phyloP scores from a whole-genome alignment of 202 grass and related monocot genomes.

The Panicum hallii region DNA sequence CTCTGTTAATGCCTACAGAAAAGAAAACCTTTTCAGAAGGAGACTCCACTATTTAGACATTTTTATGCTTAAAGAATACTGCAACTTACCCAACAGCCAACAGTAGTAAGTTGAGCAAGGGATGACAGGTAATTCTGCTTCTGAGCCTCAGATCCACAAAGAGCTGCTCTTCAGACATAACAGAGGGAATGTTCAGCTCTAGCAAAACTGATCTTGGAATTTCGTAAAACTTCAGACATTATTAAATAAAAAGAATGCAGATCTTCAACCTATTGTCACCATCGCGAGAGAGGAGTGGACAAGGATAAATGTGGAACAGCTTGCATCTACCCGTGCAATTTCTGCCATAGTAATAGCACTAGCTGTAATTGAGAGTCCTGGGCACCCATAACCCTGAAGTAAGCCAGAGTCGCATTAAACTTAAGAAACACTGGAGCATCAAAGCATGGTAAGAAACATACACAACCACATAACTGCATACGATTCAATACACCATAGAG shows the following conservation, averaged over 20 bases:
- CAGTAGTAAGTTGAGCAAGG: constrained; percentile 67
- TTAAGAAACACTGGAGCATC: constrained; percentile 14
- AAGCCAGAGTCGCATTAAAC: not conserved
- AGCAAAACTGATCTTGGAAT: constrained; percentile 13
- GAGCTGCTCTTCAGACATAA: constrained; percentile 52
- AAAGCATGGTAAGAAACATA: not conserved
- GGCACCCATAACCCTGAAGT: constrained; percentile 78
- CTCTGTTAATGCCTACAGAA: constrained; percentile 78
- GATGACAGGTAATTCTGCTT: constrained; percentile 79
- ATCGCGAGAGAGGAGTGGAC: constrained; percentile 90
- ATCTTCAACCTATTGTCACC: constrained; percentile 79
- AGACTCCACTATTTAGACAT: not conserved
- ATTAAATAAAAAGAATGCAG: not conserved
- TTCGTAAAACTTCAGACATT: not conserved
- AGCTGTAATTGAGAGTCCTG: constrained; percentile 73
- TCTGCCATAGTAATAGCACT: constrained; percentile 75
- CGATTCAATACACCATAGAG: not conserved
- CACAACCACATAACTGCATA: not conserved
- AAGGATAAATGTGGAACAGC: constrained; percentile 82
- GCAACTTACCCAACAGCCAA: constrained; percentile 81
- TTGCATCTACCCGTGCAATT: constrained; percentile 75
- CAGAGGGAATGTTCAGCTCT: not conserved
- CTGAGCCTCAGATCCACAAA: constrained; percentile 88
- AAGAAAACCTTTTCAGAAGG: not conserved
- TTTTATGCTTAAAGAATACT: constrained; percentile 17